These are phyloP conservation scores for Lachancea sp. DNA, from an alignment of 805 yeast species.

Conservation along the genomic window DNA sequence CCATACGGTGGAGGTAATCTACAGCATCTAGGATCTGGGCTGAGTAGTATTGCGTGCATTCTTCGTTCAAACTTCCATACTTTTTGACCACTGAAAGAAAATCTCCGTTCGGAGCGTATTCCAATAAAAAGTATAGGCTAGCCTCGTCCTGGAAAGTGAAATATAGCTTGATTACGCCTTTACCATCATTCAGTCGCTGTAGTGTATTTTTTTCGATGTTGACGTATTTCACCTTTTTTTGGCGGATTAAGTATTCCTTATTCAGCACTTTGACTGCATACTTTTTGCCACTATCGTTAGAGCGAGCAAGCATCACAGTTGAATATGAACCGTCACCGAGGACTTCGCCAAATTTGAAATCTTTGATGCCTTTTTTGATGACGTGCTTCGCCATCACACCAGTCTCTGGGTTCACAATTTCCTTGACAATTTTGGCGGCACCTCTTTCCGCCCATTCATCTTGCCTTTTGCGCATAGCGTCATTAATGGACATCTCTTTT, in stretches of 20 bases:
- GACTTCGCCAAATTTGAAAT: constrained; percentile 80
- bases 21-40: constrained; percentile 73
- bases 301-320: constrained; percentile 82
- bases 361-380: constrained; percentile 58
- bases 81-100: constrained; percentile 59
- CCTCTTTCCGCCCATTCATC: constrained; percentile 53
- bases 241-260: constrained; percentile 71
- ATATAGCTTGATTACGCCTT: constrained; percentile 61
- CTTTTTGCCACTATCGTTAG: constrained; percentile 62
- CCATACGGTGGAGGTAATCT: constrained; percentile 63
- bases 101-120: constrained; percentile 78
- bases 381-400: constrained; percentile 49
- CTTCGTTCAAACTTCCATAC: constrained; percentile 65
- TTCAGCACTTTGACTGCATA: constrained; percentile 75
- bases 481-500: constrained; percentile 9
- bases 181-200: constrained; percentile 54
- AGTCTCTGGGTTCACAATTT: constrained; percentile 36
- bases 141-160: constrained; percentile 77
- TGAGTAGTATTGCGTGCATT: constrained; percentile 57
- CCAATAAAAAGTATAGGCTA: constrained; percentile 66
- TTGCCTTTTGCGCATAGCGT: constrained; percentile 19
- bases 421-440: constrained; percentile 49
- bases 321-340: constrained; percentile 97
- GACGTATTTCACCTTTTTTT: constrained; percentile 78
- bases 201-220: constrained; percentile 77